A percentile compares a stretch with the other conserved stretches of the same genome.
Evolutionary conservation across 805 yeast genomes (phyloP).

Genomic region (Maudiozyma serrabonitensis): DNA sequence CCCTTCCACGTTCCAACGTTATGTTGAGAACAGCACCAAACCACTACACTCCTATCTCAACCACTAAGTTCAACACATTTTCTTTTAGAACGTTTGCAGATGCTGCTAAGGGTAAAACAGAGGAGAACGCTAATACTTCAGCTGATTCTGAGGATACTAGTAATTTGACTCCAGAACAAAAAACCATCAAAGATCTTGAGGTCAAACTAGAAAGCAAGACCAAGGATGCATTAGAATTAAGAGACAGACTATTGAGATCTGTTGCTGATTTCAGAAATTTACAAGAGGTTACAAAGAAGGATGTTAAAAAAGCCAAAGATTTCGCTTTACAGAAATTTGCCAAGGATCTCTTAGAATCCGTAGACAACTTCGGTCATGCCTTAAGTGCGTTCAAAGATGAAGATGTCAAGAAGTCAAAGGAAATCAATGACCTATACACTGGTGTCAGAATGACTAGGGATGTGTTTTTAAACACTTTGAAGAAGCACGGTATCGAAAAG

Average conservation of each 20-base stretch:
- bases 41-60: not conserved
- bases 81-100: conserved; percentile 20
- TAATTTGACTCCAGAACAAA: conserved; percentile 17
- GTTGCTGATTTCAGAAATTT: conserved; percentile 88
- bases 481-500: conserved; percentile 69
- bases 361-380: conserved; percentile 86
- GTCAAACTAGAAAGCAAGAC: conserved; percentile 50
- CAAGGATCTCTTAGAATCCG: conserved; percentile 77
- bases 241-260: conserved; percentile 72
- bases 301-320: conserved; percentile 76
- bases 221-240: conserved; percentile 69
- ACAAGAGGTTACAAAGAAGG: conserved; percentile 83
- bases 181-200: conserved; percentile 33
- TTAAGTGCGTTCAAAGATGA: conserved; percentile 61
- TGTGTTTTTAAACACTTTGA: conserved; percentile 75
- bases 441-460: conserved; percentile 88
- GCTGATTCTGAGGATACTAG: conserved; percentile 5
- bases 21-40: not conserved
- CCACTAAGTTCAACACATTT: not conserved
- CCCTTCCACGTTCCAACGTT: conserved; percentile 1
- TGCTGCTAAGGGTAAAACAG: conserved; percentile 13
- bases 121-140: conserved; percentile 6
- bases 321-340: conserved; percentile 90
- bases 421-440: conserved; percentile 65
- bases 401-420: conserved; percentile 46